Base-by-base conservation (phyloP, 805 yeast species). In the Blastobotrys terrestris region DNA sequence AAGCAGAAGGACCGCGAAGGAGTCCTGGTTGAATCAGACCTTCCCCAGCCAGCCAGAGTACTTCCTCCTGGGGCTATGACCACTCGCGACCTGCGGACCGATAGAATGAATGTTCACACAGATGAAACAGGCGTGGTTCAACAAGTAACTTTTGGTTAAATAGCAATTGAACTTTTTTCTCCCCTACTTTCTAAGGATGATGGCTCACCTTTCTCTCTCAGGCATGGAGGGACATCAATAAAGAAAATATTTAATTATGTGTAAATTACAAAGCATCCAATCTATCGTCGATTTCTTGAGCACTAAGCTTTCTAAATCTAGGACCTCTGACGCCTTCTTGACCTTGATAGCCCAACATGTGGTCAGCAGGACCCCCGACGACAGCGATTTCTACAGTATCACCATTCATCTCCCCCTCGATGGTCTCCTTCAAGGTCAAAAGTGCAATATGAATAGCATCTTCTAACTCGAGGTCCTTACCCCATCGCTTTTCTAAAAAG, bases 381-480 rank as follows among this genome's bases (percentile, higher is more conserved):
- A 94, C 77, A 20, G 92, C 85, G 55, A 94, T 87, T 70, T 94
- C 99, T 58, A 94, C 92, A 46, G 95, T 91, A 60, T 90, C 95
- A 47, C 98, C 98, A 58, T 86, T 90, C 81, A 94, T 87, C 66
- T 94, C 99, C 53, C 99, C 99, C 69, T 94, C 99, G 49, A 94
- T 92, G 21, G 96, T 83, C 72, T 94, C 99, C 70, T 94, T 94
- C 67, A 94, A 77, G 3, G 99, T 94, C 63, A 94, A 75, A 46
- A 94, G 76, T 0, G 98, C 97, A 66, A 92, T 94, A 70, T 94
- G 98, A 59, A 94, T 88, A 49, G 98, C 99, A 68, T 94, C 99
- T 72, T 94, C 99, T 58, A 94, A 77, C 73, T 94, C 99, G 67
- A 94, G 76, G 70, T 94, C 96, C 59, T 90, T 95, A 67, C 91